Percentiles rank a stretch among this genome's conserved stretches.
These are phyloP conservation scores for Austroboletus eburneus DNA, from an alignment of 768 basidiomycete species.

Conservation along the genomic window DNA sequence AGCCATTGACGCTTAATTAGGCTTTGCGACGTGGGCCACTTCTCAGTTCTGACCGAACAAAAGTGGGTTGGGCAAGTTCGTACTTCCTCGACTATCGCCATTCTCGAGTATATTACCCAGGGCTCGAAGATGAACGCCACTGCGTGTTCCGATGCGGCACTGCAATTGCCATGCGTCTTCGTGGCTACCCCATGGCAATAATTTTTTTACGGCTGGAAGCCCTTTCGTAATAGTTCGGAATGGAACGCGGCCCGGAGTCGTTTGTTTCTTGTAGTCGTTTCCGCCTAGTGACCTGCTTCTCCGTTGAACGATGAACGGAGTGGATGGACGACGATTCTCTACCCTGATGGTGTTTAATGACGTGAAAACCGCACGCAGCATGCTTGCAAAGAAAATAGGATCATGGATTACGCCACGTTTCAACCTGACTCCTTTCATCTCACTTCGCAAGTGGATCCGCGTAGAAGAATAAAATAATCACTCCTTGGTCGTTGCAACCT, in stretches of 20 bases:
- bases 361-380: not conserved
- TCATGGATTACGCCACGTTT: slow-evolving; percentile 1
- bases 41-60: slow-evolving; percentile 7
- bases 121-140: slow-evolving; percentile 18
- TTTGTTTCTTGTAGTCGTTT: slow-evolving; percentile 3
- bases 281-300: slow-evolving; percentile 1
- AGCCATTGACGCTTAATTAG: too few relatives aligned
- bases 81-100: slow-evolving; percentile 10
- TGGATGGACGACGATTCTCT: slow-evolving; percentile 1
- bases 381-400: not conserved
- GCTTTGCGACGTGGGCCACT: too few relatives aligned
- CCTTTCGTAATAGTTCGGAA: not conserved
- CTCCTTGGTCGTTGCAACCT: too few relatives aligned
- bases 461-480: not conserved
- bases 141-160: slow-evolving; percentile 13
- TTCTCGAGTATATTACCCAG: slow-evolving; percentile 9
- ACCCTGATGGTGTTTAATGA: slow-evolving; percentile 18
- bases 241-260: not conserved
- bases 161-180: too few relatives aligned
- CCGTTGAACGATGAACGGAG: slow-evolving; percentile 2
- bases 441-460: slow-evolving; percentile 23
- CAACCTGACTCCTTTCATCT: slow-evolving; percentile 17
- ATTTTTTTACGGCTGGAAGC: not conserved
- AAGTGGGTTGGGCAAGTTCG: slow-evolving; percentile 15
- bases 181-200: too few relatives aligned